Percentiles rank a stretch among this genome's conserved stretches.
Conservation (phyloP, 1,284 basidiomycete genomes). For the Ganoderma meredithae region DNA sequence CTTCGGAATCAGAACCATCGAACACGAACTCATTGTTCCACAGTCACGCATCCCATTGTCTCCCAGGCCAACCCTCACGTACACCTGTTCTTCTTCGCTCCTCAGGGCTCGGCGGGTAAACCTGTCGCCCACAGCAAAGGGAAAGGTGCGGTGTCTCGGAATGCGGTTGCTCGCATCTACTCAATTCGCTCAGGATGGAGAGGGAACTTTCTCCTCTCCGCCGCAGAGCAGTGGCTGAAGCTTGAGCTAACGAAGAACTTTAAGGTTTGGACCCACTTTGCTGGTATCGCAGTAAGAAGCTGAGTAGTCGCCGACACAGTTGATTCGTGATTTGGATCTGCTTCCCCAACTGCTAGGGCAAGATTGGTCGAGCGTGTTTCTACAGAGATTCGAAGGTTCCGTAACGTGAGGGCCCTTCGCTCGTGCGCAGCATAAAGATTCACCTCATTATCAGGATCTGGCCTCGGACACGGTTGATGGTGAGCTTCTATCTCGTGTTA, state of each 20-base stretch:
- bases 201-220: slow-evolving; percentile 94
- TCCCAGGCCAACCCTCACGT: slow-evolving; percentile 98
- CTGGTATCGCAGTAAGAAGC: slow-evolving; percentile 3
- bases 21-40: slow-evolving; percentile 28
- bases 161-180: neutral
- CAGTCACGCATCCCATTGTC: slow-evolving; percentile 95
- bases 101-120: slow-evolving; percentile 91
- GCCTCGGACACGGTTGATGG: slow-evolving; percentile 82
- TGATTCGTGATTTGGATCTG: slow-evolving; percentile 92
- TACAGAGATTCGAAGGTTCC: slow-evolving; percentile 87
- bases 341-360: slow-evolving; percentile 90
- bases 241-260: slow-evolving; percentile 96
- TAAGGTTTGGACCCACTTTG: slow-evolving; percentile 54
- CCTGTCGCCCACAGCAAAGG: slow-evolving; percentile 93
- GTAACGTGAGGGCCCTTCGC: slow-evolving; percentile 69
- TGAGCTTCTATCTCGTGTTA: slow-evolving; percentile 40
- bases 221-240: slow-evolving; percentile 93
- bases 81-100: slow-evolving; percentile 97
- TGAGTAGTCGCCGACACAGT: slow-evolving; percentile 45
- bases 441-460: slow-evolving; percentile 70
- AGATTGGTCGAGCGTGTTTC: slow-evolving; percentile 95
- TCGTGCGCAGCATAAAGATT: neutral
- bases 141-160: slow-evolving; percentile 63
- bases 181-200: slow-evolving; percentile 74
- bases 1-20: neutral